Conservation (phyloP, 805 yeast genomes). For the Hanseniaspora mollemarum region DNA sequence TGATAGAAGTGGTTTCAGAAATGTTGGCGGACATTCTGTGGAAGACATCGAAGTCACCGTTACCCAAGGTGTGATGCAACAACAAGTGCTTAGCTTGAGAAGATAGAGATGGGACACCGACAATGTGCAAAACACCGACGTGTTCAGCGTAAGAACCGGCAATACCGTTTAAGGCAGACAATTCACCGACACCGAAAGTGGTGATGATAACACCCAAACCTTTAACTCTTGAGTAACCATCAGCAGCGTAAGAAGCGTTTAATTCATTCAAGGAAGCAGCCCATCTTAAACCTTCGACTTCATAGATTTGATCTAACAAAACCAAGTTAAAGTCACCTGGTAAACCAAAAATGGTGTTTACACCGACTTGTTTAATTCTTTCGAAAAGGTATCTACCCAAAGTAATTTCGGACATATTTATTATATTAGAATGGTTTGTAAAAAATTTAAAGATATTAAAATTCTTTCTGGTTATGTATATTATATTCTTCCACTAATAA, state of each 20-base stretch:
- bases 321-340: conserved; percentile 76
- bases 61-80: conserved; percentile 75
- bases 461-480: neutral
- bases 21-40: conserved; percentile 66
- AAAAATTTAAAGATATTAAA: neutral
- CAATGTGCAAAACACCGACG: conserved; percentile 73
- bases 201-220: conserved; percentile 65
- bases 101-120: conserved; percentile 71
- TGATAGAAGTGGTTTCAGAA: conserved; percentile 52
- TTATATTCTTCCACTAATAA: too few species aligned
- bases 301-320: conserved; percentile 59
- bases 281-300: conserved; percentile 70
- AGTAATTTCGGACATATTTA: conserved; percentile 38
- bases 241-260: conserved; percentile 75
- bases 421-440: neutral
- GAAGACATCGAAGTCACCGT: conserved; percentile 71
- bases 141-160: conserved; percentile 87
- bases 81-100: conserved; percentile 62
- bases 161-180: conserved; percentile 71
- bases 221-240: conserved; percentile 75
- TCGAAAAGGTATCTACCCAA: conserved; percentile 70
- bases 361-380: conserved; percentile 60
- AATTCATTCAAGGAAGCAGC: conserved; percentile 85
- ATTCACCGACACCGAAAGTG: conserved; percentile 86
- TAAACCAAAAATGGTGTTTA: conserved; percentile 63